These are phyloP conservation scores for Francoa sonchifolia DNA, from an alignment of 441 rosid genomes.

Conservation along the genomic window DNA sequence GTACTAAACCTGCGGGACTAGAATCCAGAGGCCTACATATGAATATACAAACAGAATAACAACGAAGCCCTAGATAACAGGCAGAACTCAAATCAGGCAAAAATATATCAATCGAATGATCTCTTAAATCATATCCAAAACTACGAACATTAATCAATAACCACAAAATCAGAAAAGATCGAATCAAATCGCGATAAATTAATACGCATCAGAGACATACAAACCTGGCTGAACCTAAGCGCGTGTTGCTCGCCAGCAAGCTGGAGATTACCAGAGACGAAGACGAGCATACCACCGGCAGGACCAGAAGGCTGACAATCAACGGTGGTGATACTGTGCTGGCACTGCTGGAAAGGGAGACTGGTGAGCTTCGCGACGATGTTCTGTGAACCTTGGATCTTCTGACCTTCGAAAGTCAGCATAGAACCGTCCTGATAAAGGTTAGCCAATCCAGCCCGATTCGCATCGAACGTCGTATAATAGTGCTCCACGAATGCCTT, in stretches of 20 bases:
- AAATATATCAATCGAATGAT: too few species aligned
- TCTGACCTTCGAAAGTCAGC: conserved; percentile 92
- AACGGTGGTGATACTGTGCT: conserved; percentile 70
- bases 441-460: conserved; percentile 45
- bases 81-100: too few species aligned
- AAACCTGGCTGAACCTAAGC: conserved; percentile 91
- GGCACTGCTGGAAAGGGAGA: conserved; percentile 89
- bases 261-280: conserved; percentile 83
- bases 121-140: too few species aligned
- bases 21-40: too few species aligned
- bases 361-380: conserved; percentile 73
- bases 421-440: conserved; percentile 79
- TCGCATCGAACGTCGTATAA: conserved; percentile 75
- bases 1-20: too few species aligned
- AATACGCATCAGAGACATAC: too few species aligned
- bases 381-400: conserved; percentile 72
- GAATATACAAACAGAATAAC: too few species aligned
- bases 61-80: too few species aligned
- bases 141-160: too few species aligned
- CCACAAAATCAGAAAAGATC: too few species aligned
- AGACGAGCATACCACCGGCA: conserved; percentile 83
- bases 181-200: too few species aligned
- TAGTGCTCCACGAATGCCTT: conserved; percentile 96
- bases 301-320: conserved; percentile 95
- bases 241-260: conserved; percentile 89